phyloP scores from a whole-genome alignment of 2,329 filamentous ascomycete species.

The Sclerotinia minor region DNA sequence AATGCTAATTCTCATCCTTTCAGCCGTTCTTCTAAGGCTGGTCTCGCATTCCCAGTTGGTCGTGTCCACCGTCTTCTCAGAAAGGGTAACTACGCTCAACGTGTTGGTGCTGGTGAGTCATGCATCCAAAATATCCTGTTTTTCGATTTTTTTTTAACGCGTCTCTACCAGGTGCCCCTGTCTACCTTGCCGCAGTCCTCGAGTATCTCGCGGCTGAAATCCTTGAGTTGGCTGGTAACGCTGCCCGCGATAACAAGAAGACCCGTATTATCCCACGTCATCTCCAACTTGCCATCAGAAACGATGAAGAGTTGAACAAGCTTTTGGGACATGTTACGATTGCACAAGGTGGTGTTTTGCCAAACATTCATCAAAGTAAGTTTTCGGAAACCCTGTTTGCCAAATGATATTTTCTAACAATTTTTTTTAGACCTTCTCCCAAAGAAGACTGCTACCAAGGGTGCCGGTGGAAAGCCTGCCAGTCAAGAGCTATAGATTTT shows the following conservation, averaged over 20 bases:
- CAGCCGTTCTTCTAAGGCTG: conserved; percentile 98
- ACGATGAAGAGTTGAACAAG: conserved; percentile 99
- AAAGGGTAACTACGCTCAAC: conserved; percentile 99
- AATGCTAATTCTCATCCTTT: conserved; percentile 16
- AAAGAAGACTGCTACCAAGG: conserved; percentile 97
- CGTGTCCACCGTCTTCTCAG: conserved; percentile 98
- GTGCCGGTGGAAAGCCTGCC: conserved; percentile 71
- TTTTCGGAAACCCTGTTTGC: conserved; percentile 36
- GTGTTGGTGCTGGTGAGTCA: conserved; percentile 84
- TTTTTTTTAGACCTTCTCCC: conserved; percentile 82
- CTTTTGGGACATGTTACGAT: conserved; percentile 94
- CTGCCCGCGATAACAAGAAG: conserved; percentile 99
- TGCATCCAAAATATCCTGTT: conserved; percentile 18
- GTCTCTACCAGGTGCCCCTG: conserved; percentile 65
- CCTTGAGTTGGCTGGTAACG: conserved; percentile 97
- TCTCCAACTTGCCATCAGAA: conserved; percentile 97
- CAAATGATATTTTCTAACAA: conserved; percentile 33
- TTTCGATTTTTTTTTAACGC: conserved; percentile 36
- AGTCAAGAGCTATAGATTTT: conserved; percentile 88
- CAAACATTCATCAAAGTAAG: conserved; percentile 97
- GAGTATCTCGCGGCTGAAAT: conserved; percentile 99
- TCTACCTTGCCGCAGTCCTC: conserved; percentile 95
- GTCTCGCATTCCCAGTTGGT: conserved; percentile 97
- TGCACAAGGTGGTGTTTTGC: conserved; percentile 93
- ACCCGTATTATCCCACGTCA: conserved; percentile 99